Base-by-base conservation (phyloP, 2,329 filamentous ascomycete genomes). In the Ascochyta fabae region DNA sequence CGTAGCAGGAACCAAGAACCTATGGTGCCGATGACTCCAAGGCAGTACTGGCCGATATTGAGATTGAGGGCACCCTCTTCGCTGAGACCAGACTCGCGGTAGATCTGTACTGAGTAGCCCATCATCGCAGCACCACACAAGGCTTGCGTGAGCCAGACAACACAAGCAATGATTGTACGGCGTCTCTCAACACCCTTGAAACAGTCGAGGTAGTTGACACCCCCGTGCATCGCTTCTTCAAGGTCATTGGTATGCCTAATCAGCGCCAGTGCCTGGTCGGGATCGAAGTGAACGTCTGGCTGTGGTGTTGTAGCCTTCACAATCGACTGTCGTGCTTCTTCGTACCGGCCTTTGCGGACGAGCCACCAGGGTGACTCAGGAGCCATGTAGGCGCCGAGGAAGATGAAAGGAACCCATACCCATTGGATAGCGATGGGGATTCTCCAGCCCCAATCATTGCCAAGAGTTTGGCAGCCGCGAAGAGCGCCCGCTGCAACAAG, bases 1-100 rank as follows among this genome's bases (percentile, higher is more conserved):
- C 87, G 84, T 39, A 90, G 85, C 15, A 90, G 81, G 86, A 87
- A 89, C 87, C 86, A 89, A 0, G 86, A 86, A 8, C 83, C 62
- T n/a, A 61, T 58, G 0, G 62, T 61, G 13, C 60, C 60, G 40
- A 57, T 27, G 24, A 57, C 33, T 8, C 48, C 43, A 38, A 57
- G 54, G 41, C 48, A 48, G 39, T 57, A 53, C 27, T 57, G 54
- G 23, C 54, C 54, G 15, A 57, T 52, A 24, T 53, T 53, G 15
- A 57, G 44, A 9, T 57, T 48, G 29, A 57, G 47, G 6, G 54
- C 48, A 16, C 54, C 48, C 7, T 48, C 48, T 26, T 48, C 54
- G 22, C 26, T 7, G 10, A 57, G 48, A 7, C 54, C 54, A n/a
- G 54, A 52, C 29, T 53, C 54, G n/a, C 44, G 40, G 29, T 48